phyloP scores from a whole-genome alignment of 2,329 filamentous ascomycete genomes.

The Monosporascus sp. region DNA sequence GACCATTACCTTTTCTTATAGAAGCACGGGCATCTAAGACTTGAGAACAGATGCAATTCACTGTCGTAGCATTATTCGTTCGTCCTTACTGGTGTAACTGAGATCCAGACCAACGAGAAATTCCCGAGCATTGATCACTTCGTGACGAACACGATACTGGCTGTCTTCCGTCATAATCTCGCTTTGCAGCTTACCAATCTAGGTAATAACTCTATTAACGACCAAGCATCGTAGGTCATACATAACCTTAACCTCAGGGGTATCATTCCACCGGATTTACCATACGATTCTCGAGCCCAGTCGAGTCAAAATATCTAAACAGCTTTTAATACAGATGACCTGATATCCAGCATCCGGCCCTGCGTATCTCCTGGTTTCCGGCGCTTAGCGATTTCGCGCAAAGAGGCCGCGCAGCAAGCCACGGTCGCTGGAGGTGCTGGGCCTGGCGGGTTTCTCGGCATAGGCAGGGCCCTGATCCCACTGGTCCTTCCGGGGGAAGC shows the following conservation, averaged over 20 bases:
- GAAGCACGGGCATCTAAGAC: too few species aligned
- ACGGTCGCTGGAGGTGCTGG: background rate
- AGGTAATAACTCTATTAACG: too few species aligned
- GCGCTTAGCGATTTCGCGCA: background rate
- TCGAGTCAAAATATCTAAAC: background rate
- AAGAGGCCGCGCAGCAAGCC: background rate
- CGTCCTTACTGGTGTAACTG: too few species aligned
- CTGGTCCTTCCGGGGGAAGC: constrained; percentile 5
- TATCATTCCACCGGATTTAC: background rate
- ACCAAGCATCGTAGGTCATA: background rate
- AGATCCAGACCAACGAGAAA: too few species aligned
- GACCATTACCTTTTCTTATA: too few species aligned
- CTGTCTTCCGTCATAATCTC: too few species aligned
- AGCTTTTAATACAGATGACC: background rate
- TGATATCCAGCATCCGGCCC: background rate
- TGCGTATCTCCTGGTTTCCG: background rate
- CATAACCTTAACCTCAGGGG: background rate
- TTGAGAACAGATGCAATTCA: too few species aligned
- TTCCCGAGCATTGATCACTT: too few species aligned
- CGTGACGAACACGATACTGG: too few species aligned
- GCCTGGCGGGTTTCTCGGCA: background rate
- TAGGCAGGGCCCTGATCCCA: background rate
- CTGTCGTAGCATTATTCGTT: too few species aligned
- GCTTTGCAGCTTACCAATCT: too few species aligned
- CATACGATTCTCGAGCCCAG: background rate